phyloP scores from a whole-genome alignment of 345 rosid species.

The Eucalyptus cloeziana region DNA sequence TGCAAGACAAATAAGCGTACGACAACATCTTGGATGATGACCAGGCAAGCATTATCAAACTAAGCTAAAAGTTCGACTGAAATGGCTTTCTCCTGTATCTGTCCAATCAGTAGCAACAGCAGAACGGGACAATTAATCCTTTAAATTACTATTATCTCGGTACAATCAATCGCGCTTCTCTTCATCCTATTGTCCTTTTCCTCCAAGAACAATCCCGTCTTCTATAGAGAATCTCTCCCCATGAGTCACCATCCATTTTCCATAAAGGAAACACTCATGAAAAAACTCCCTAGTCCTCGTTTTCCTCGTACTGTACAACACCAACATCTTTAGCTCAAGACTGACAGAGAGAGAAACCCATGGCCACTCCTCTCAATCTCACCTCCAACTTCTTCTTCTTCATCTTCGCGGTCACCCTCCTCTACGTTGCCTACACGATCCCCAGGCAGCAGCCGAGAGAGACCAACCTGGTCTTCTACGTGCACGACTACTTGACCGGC shows the following conservation, averaged over 20 bases:
- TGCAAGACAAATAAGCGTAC: neutral
- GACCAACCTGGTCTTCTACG: conserved; percentile 21
- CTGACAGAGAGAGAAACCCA: neutral
- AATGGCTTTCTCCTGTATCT: neutral
- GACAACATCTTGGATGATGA: neutral
- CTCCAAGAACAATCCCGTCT: neutral
- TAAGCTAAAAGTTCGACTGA: neutral
- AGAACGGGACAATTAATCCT: neutral
- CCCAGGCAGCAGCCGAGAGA: conserved; percentile 5
- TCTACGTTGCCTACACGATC: conserved; percentile 13
- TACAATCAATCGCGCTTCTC: neutral
- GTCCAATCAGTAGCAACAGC: neutral
- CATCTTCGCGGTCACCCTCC: neutral
- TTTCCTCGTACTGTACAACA: neutral
- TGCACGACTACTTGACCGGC: conserved; percentile 26
- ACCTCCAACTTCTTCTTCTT: conserved; percentile 13
- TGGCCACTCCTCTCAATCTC: conserved; percentile 8
- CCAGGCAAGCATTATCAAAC: neutral
- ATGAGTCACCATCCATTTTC: neutral
- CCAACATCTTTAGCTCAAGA: neutral
- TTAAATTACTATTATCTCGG: neutral
- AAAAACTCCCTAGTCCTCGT: neutral
- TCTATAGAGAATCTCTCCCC: neutral
- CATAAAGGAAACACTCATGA: neutral
- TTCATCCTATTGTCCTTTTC: neutral